Base-by-base conservation (phyloP, 192 early-diverging fungal genomes). In the Diversispora eburnea region DNA sequence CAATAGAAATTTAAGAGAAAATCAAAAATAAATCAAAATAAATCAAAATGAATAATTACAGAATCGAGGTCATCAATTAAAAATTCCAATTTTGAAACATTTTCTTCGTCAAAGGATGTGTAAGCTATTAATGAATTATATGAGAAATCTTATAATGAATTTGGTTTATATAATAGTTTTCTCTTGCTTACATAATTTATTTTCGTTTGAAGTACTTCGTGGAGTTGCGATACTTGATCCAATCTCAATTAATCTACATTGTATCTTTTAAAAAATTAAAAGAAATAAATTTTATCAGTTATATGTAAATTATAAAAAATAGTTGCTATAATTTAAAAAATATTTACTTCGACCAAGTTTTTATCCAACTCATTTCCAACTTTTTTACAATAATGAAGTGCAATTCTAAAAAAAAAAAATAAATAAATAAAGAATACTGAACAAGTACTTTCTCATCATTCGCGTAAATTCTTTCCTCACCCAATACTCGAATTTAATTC, bases 201-300 rank as follows among this genome's bases (percentile, higher is more conserved):
- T 76, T 59, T 90, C 84, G 54, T 83, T 83, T 12, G 89, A 85
- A 3, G 83, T 76, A 12, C 75, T 78, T 42, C 91, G 78, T 20
- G 95, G 95, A 9, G 95, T 96, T 3, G 96, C 95, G 65, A 96
- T 87, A 78, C 95, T 96, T n/a, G 93, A 94, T 5, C 90, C 90
- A 9, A 96, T 86, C 72, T 96, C 95, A 76, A 94, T 95, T 58
- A 98, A 76, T 39, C 92, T 82, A 75, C 94, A 94, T 87, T 98
- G 96, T 66, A 98, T 91, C 85, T 91, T 67, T 42, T 33, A 33
- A 33, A 33, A 33, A 33, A 33, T n/a, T n/a, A 33, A 33, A 33
- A 33, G 0, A 33, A 33, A 33, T 33, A 33, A 33, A 33, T 33
- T n/a, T n/a, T n/a, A n/a, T n/a, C n/a, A n/a, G n/a, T n/a, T 33